These are phyloP conservation scores for Cephaloascus albidus DNA, from an alignment of 805 yeast genomes.

Conservation along the genomic window DNA sequence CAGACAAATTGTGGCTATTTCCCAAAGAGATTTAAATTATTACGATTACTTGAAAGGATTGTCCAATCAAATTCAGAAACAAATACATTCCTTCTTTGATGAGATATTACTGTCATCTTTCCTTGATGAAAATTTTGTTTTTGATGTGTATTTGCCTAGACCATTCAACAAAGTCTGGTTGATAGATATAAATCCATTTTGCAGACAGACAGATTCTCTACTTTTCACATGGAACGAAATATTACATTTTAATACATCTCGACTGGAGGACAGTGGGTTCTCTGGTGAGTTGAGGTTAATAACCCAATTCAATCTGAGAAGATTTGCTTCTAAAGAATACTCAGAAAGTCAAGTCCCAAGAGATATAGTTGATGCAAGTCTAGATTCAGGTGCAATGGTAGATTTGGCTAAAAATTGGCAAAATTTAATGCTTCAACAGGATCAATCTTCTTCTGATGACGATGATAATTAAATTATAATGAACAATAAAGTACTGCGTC, in stretches of 20 bases:
- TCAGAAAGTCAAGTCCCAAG: slow-evolving; percentile 87
- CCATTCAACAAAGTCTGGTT: slow-evolving; percentile 59
- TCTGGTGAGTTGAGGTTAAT: slow-evolving; percentile 55
- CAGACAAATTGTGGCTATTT: slow-evolving; percentile 54
- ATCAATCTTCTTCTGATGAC: slow-evolving; percentile 1
- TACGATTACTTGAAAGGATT: slow-evolving; percentile 60
- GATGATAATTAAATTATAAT: no score
- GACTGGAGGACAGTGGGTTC: slow-evolving; percentile 6
- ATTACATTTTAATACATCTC: slow-evolving; percentile 15
- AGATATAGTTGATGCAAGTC: slow-evolving; percentile 80
- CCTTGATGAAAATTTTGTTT: slow-evolving; percentile 48
- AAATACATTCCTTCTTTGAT: slow-evolving; percentile 48
- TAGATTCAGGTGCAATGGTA: slow-evolving; percentile 59
- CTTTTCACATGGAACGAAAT: slow-evolving; percentile 84
- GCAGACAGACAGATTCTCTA: slow-evolving; percentile 67
- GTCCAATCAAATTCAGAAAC: slow-evolving; percentile 32
- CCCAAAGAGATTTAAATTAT: slow-evolving; percentile 82
- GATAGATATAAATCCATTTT: slow-evolving; percentile 82
- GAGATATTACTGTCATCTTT: slow-evolving; percentile 36
- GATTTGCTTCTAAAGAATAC: slow-evolving; percentile 75
- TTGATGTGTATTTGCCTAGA: slow-evolving; percentile 79
- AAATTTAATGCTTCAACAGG: slow-evolving; percentile 14
- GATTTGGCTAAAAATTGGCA: slow-evolving; percentile 59
- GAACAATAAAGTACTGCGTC: no score
- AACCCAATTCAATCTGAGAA: slow-evolving; percentile 56